These are phyloP conservation scores for Phytophthora sojae DNA, from an alignment of 352 stramenopile species.

Conservation along the genomic window DNA sequence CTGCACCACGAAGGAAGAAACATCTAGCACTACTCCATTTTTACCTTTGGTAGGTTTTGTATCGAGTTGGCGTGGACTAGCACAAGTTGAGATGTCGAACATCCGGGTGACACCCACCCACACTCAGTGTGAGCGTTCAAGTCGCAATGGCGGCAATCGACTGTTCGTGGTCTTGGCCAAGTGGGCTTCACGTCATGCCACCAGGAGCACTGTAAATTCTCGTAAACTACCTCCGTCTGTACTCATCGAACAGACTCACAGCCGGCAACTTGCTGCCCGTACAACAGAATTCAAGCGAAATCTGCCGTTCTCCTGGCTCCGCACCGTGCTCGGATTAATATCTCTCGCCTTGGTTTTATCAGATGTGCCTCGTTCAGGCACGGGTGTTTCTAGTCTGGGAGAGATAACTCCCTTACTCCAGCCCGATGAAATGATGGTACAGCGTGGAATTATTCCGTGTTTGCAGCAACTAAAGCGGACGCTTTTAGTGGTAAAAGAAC, in stretches of 20 bases:
- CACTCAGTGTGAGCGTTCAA: background rate
- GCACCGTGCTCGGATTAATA: conserved; percentile 9
- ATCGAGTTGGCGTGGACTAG: background rate
- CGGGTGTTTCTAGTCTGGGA: conserved; percentile 14
- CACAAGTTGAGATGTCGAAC: background rate
- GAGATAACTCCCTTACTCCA: conserved; percentile 22
- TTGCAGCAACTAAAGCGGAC: conserved; percentile 19
- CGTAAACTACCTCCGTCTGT: background rate
- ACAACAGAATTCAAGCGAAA: conserved; percentile 21
- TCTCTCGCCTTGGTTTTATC: conserved; percentile 37
- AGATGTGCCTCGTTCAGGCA: conserved; percentile 33
- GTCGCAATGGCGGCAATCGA: background rate
- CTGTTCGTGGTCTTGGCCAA: background rate
- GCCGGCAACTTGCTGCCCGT: conserved; percentile 14
- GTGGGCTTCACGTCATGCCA: background rate
- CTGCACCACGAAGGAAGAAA: too few species aligned
- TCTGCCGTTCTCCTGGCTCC: conserved; percentile 28
- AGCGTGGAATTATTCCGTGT: conserved; percentile 32
- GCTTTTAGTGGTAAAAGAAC: conserved; percentile 3
- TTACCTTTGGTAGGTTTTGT: background rate
- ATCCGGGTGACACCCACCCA: background rate
- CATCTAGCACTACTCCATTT: background rate
- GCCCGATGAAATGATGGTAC: conserved; percentile 31
- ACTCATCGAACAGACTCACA: background rate
- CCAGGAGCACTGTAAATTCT: background rate